Percentiles rank a stretch among this genome's conserved stretches.
These are phyloP conservation scores for Lagerstroemia speciosa DNA, from an alignment of 345 rosid species.

Conservation along the genomic window DNA sequence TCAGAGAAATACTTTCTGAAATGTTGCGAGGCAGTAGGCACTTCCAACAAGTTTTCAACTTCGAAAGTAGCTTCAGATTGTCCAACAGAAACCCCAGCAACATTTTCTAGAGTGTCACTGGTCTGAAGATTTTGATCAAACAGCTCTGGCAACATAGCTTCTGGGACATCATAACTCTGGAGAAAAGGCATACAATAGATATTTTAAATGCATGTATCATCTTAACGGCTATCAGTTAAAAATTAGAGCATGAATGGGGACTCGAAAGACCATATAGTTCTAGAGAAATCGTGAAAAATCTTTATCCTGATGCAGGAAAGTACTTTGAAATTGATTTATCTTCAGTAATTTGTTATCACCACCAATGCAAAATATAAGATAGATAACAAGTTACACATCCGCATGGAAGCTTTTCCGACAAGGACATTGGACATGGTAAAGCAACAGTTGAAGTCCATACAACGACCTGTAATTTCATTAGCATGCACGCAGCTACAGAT, in stretches of 20 bases:
- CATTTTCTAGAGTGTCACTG: slow-evolving; percentile 3
- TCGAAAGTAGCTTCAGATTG: slow-evolving; percentile 8
- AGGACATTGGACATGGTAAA: neutral
- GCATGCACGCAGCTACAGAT: neutral
- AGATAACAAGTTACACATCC: neutral
- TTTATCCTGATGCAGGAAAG: neutral
- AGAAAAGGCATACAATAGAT: slow-evolving; percentile 1
- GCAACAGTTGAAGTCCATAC: neutral
- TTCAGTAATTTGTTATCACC: neutral
- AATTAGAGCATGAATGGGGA: neutral
- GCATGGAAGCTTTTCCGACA: neutral
- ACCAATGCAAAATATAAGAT: neutral
- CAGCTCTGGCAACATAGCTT: slow-evolving; percentile 28
- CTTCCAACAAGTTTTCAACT: slow-evolving; percentile 10
- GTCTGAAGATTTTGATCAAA: slow-evolving; percentile 14
- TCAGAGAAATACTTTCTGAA: slow-evolving; percentile 27
- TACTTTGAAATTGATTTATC: neutral
- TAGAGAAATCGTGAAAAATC: neutral
- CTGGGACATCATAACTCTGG: slow-evolving; percentile 34
- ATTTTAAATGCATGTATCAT: neutral
- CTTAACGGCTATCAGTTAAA: neutral
- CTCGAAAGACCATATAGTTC: neutral
- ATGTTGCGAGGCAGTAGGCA: slow-evolving; percentile 17
- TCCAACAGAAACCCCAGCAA: neutral
- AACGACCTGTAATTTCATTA: neutral